phyloP scores from a whole-genome alignment of 176 grass and related monocot genomes.

The Musa acuminata region DNA sequence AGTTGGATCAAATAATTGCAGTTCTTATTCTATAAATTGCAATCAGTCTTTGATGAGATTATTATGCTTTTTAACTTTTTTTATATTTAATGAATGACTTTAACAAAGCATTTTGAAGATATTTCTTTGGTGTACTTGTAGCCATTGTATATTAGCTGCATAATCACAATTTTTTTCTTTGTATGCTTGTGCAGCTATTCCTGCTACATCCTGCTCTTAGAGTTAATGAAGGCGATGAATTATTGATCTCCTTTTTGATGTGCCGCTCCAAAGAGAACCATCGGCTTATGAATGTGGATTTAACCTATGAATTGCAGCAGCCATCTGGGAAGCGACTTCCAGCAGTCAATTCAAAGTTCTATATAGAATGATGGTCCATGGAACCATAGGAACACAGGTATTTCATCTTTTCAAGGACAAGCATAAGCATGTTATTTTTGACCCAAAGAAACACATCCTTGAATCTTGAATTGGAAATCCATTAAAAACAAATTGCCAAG shows the following conservation, averaged over 20 bases:
- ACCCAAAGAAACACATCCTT: no score
- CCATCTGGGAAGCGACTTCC: constrained; percentile 58
- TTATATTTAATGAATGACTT: no score
- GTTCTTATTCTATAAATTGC: no score
- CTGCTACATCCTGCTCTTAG: constrained; percentile 59
- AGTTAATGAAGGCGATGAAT: constrained; percentile 61
- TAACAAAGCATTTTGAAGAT: no score
- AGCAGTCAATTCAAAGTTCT: constrained; percentile 50
- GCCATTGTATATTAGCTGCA: not conserved
- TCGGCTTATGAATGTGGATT: constrained; percentile 81
- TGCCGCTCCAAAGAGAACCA: constrained; percentile 87
- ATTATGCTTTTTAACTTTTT: no score
- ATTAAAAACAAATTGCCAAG: no score
- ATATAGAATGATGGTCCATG: constrained; percentile 38
- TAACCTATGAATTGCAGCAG: constrained; percentile 65
- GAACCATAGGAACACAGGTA: not conserved
- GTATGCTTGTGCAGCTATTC: constrained; percentile 47
- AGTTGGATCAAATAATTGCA: no score
- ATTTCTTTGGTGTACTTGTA: not conserved
- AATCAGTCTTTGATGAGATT: no score
- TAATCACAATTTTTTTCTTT: not conserved
- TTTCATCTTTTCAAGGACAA: no score
- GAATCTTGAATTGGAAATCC: no score
- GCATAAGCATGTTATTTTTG: no score
- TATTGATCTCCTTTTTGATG: constrained; percentile 76